Base-by-base conservation (phyloP, 2,329 filamentous ascomycete genomes). In the Juglanconis sp. region DNA sequence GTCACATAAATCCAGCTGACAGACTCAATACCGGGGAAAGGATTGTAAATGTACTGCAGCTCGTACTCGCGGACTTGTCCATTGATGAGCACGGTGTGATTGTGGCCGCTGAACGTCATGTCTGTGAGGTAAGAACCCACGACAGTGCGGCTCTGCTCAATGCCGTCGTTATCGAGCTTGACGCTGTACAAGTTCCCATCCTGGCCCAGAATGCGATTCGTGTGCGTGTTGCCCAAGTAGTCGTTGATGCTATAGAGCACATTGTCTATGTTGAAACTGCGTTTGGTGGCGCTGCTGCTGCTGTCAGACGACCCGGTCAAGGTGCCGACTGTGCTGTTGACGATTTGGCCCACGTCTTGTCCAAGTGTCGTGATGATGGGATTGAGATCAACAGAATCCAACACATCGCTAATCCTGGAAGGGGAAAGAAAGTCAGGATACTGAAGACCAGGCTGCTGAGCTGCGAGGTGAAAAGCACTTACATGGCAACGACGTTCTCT, bases 331-430 rank as follows among this genome's bases (percentile, higher is more conserved):
- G 68, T 68, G 62, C 71, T 73, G 68, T 81, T 78, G 64, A 83
- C 74, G 59, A 85, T 77, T 53, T 74, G 72, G 47, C 74, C 73
- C 13, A 85, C 69, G 30, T 76, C 76, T 49, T 81, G 73, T 31
- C 82, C 81, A 1, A 86, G 73, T 11, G 82, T 83, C 0, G 81
- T 83, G 44, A 86, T 73, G 61, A 86, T 74, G 36, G 84, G 84
- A 66, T 87, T 87, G 24, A 87, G 73, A 65, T 87, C 85, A 58
- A 87, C 78, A 34, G 81, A 84, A 58, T 77, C 74, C 30, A 87
- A 76, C 3, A 85, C 82, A 65, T 85, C 79, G 67, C 78, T 77
- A 48, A 87, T 78, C 61, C 57, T 63, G 32, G 3, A 47, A 42
- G 13, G 6, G 5, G 36, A 40, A 7, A 30, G 52, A 5, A 8